Percentiles rank a stretch among this genome's conserved stretches.
Evolutionary conservation across 768 basidiomycete species (phyloP).

Genomic region (Infundibulicybe gibba): DNA sequence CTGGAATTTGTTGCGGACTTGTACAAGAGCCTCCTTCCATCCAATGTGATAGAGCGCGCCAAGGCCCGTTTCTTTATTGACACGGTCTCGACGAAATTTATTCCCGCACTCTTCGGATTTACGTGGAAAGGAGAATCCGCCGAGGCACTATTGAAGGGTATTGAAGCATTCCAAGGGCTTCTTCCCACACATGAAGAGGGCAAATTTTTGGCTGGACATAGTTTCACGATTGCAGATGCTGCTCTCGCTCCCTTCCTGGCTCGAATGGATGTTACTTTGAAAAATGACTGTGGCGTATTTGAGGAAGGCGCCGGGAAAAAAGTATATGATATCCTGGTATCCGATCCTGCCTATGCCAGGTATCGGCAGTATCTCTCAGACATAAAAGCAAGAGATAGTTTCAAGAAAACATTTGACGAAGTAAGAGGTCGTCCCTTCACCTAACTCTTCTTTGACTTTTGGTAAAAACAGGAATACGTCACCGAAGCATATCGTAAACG

Average conservation of each 20-base stretch:
- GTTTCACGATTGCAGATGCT: conserved; percentile 63
- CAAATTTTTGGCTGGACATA: conserved; percentile 34
- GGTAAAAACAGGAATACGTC: too few relatives aligned
- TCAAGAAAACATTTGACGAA: conserved; percentile 49
- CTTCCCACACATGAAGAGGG: conserved; percentile 37
- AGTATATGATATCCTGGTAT: conserved; percentile 35
- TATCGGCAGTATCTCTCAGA: conserved; percentile 45
- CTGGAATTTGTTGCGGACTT: conserved; percentile 67
- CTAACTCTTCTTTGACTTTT: too few relatives aligned
- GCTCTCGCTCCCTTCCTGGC: conserved; percentile 59
- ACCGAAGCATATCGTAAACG: too few relatives aligned
- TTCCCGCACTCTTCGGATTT: conserved; percentile 32
- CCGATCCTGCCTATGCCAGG: conserved; percentile 44
- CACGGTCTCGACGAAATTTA: conserved; percentile 41
- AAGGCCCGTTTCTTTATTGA: conserved; percentile 64
- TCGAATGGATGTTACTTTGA: conserved; percentile 39
- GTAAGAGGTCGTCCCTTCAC: conserved; percentile 24
- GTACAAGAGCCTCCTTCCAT: conserved; percentile 49
- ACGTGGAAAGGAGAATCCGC: conserved; percentile 34
- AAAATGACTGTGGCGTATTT: conserved; percentile 51
- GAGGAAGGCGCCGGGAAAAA: conserved; percentile 43
- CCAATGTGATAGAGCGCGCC: conserved; percentile 54
- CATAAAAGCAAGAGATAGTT: conserved; percentile 48
- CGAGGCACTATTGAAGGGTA: conserved; percentile 33
- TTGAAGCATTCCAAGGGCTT: conserved; percentile 46